Evolutionary conservation across 2,329 filamentous ascomycete species (phyloP).

Genomic region (Paecilomyces sp.): DNA sequence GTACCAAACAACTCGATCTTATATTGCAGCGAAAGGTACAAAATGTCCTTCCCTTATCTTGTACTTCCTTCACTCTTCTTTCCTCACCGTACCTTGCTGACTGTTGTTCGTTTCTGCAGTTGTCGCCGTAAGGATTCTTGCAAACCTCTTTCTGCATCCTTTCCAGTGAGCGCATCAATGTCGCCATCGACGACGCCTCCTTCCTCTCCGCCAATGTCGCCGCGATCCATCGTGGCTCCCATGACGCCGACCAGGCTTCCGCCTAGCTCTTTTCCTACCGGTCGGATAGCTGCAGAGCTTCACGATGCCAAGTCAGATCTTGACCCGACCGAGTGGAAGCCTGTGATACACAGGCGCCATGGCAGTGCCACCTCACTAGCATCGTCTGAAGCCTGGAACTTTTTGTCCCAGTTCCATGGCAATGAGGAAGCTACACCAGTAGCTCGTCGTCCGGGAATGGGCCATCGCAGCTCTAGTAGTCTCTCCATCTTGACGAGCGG

Average conservation of each 20-base stretch:
- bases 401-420: conserved; percentile 38
- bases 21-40: conserved; percentile 60
- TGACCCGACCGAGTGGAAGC: conserved; percentile 45
- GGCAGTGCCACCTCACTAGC: conserved; percentile 12
- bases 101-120: conserved; percentile 16
- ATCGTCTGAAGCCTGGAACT: conserved; percentile 37
- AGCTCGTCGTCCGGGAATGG: conserved; percentile 11
- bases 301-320: conserved; percentile 38
- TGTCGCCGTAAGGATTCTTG: conserved; percentile 41
- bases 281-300: conserved; percentile 33
- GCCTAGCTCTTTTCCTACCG: conserved; percentile 12
- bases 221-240: conserved; percentile 28
- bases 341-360: conserved; percentile 27
- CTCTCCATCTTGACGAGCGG: conserved; percentile 22
- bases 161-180: conserved; percentile 22
- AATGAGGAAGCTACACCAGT: conserved; percentile 12
- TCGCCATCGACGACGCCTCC: conserved; percentile 19
- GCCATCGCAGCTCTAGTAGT: conserved; percentile 23
- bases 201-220: conserved; percentile 27
- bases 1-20: conserved; percentile 53
- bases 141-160: conserved; percentile 37
- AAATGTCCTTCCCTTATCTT: conserved; percentile 6
- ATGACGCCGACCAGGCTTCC: conserved; percentile 27
- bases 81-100: background rate
- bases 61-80: conserved; percentile 3